Percentiles rank a stretch among this genome's conserved stretches.
Evolutionary conservation across 192 early-diverging fungal species (phyloP).

Genomic region (Coemansia sp.): DNA sequence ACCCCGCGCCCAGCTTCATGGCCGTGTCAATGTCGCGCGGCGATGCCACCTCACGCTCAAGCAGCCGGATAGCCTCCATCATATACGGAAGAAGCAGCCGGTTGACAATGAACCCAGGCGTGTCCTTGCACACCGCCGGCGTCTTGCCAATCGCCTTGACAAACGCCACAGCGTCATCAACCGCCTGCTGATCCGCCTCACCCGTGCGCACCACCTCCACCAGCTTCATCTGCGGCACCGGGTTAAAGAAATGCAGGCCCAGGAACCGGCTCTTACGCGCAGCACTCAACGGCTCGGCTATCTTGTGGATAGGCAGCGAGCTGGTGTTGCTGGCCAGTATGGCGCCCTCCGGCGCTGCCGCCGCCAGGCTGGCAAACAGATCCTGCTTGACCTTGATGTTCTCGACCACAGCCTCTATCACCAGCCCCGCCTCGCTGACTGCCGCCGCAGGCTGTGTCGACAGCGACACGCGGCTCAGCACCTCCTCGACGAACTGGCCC

Average conservation of each 20-base stretch:
- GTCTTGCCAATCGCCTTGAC: conserved; percentile 75
- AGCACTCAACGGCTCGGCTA: conserved; percentile 60
- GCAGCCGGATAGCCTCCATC: conserved; percentile 89
- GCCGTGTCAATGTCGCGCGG: conserved; percentile 85
- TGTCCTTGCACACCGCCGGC: conserved; percentile 92
- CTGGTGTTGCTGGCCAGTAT: conserved; percentile 93
- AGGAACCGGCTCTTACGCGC: conserved; percentile 58
- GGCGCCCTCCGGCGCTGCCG: conserved; percentile 59
- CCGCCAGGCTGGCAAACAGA: conserved; percentile 69
- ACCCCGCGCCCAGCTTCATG: conserved; percentile 96
- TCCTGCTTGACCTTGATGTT: conserved; percentile 83
- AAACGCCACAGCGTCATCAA: conserved; percentile 61
- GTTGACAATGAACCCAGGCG: conserved; percentile 97
- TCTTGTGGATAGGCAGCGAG: conserved; percentile 77
- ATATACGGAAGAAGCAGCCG: conserved; percentile 92
- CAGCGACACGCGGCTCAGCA: conserved; percentile 58
- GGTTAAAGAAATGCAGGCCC: conserved; percentile 97
- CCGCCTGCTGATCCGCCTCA: conserved; percentile 55
- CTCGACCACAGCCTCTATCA: conserved; percentile 96
- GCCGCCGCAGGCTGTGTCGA: conserved; percentile 63
- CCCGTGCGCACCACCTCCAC: conserved; percentile 86
- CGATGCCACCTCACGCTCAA: conserved; percentile 84
- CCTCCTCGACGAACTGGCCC: conserved; percentile 62
- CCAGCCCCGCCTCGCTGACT: conserved; percentile 63
- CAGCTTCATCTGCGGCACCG: conserved; percentile 97